Conservation (phyloP, 2,329 filamentous ascomycete genomes). For the Sporothrix euskadiensis region DNA sequence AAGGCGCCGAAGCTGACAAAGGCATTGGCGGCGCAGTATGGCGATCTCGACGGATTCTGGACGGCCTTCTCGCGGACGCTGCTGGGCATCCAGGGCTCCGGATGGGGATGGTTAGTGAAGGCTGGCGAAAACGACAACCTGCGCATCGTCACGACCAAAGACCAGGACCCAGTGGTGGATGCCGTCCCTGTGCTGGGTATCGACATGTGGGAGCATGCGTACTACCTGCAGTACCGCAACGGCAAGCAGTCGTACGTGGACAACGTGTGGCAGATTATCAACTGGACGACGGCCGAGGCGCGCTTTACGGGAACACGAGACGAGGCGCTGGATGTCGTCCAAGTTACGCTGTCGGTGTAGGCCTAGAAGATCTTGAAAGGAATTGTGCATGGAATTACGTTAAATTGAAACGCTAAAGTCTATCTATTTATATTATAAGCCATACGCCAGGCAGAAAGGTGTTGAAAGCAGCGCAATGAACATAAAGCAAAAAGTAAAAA, state of each 20-base stretch:
- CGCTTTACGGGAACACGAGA: constrained; percentile 56
- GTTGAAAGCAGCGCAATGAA: not conserved
- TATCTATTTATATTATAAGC: constrained; percentile 24
- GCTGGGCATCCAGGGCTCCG: constrained; percentile 75
- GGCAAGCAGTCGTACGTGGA: constrained; percentile 73
- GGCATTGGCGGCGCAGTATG: constrained; percentile 66
- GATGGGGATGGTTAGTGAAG: constrained; percentile 84
- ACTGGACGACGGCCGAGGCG: constrained; percentile 70
- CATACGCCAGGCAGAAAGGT: constrained; percentile 19
- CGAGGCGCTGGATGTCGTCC: constrained; percentile 47
- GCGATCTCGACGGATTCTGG: constrained; percentile 65
- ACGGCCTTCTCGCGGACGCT: constrained; percentile 66
- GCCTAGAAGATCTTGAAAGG: too few relatives aligned
- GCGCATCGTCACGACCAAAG: constrained; percentile 74
- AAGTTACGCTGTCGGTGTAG: constrained; percentile 34
- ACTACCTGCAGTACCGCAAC: constrained; percentile 82
- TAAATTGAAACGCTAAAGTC: constrained; percentile 12
- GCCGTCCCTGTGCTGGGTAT: constrained; percentile 71
- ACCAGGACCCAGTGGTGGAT: constrained; percentile 73
- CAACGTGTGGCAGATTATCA: constrained; percentile 76
- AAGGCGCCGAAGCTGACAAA: constrained; percentile 50
- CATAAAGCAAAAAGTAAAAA: too few relatives aligned
- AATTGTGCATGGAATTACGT: not conserved
- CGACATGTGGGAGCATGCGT: constrained; percentile 94
- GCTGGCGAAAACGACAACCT: constrained; percentile 53